Percentiles rank a stretch among this genome's conserved stretches.
These are phyloP conservation scores for Papiliotrema fonsecae DNA, from an alignment of 1,284 basidiomycete species.

Conservation along the genomic window DNA sequence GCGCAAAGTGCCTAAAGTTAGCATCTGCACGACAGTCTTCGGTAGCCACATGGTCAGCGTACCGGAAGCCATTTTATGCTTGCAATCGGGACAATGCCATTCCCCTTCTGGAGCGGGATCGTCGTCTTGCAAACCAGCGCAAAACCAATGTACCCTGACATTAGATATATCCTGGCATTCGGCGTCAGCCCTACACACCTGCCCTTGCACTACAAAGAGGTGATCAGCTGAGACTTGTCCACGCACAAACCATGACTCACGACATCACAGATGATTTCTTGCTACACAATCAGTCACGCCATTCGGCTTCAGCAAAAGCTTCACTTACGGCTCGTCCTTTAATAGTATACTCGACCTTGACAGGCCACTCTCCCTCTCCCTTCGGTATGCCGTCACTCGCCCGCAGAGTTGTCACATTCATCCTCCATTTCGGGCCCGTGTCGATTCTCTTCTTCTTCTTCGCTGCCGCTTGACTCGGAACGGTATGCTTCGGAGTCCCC, in stretches of 20 bases:
- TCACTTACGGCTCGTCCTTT: constrained; percentile 4
- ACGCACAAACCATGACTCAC: background rate
- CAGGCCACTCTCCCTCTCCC: constrained; percentile 3
- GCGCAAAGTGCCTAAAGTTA: background rate
- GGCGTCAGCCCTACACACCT: too few relatives aligned
- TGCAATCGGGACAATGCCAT: constrained; percentile 8
- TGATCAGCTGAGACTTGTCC: background rate
- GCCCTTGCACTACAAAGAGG: background rate
- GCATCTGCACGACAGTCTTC: too few relatives aligned
- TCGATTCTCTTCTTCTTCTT: background rate
- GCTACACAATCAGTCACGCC: constrained; percentile 1
- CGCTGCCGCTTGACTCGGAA: background rate
- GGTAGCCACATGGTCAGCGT: background rate
- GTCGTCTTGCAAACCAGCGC: constrained; percentile 6
- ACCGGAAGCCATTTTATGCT: background rate
- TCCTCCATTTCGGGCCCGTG: background rate
- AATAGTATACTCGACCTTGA: constrained; percentile 2
- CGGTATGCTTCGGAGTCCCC: background rate
- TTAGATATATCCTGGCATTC: background rate
- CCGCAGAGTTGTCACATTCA: background rate
- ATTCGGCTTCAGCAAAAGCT: background rate
- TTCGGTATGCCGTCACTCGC: constrained; percentile 1
- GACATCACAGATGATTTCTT: constrained; percentile 2
- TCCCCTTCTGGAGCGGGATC: constrained; percentile 3
- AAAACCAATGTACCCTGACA: constrained; percentile 4